Percentiles rank a stretch among this genome's conserved stretches.
phyloP scores from a whole-genome alignment of 306 rosid species.

The Sechiopsis laciniata region DNA sequence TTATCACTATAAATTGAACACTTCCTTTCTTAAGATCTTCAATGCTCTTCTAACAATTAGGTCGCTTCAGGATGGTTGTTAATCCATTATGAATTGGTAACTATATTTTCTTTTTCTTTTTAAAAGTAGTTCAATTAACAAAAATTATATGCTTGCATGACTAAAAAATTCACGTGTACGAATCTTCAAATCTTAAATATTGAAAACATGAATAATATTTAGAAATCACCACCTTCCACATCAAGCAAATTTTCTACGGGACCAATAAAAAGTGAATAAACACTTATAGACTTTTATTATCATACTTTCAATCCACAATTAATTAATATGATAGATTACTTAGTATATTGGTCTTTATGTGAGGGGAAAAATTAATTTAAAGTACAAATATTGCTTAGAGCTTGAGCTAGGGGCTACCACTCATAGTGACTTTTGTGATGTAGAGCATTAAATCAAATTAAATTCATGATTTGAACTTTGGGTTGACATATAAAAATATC shows the following conservation, averaged over 20 bases:
- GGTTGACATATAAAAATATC: constrained; percentile 5
- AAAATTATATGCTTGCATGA: too few species aligned
- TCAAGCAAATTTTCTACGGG: not conserved
- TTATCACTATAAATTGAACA: too few species aligned
- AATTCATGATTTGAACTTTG: not conserved
- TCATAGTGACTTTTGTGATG: not conserved
- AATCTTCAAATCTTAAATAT: too few species aligned
- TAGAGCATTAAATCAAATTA: constrained; percentile 1
- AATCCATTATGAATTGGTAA: too few species aligned
- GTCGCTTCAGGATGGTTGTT: too few species aligned
- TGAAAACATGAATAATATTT: not conserved
- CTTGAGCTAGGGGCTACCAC: not conserved
- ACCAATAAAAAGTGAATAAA: not conserved
- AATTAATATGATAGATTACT: not conserved
- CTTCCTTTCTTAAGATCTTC: too few species aligned
- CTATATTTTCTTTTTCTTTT: too few species aligned
- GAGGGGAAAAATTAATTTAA: not conserved
- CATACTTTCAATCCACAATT: not conserved
- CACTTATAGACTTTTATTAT: not conserved
- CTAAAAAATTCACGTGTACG: too few species aligned
- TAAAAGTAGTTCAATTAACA: too few species aligned
- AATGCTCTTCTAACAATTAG: too few species aligned
- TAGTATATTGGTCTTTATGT: not conserved
- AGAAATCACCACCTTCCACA: not conserved
- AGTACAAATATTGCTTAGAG: constrained; percentile 3